A percentile compares a stretch with the other conserved stretches of the same genome.
phyloP scores from a whole-genome alignment of 2,329 filamentous ascomycete species.

The Penicillium sp. region DNA sequence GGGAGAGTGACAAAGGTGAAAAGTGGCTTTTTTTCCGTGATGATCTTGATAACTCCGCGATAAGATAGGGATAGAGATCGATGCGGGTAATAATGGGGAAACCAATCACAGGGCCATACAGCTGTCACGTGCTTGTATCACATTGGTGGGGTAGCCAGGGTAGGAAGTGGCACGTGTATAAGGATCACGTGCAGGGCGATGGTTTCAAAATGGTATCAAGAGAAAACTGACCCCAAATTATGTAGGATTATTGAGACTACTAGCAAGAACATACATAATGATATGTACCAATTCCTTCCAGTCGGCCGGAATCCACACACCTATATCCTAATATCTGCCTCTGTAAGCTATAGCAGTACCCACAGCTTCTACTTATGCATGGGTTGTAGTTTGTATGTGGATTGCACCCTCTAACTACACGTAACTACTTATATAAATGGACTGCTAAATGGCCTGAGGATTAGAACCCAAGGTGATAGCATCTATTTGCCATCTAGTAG shows the following conservation, averaged over 20 bases:
- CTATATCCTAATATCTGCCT: background rate
- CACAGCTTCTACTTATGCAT: background rate
- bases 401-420: background rate
- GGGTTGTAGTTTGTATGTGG: background rate
- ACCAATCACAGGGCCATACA: background rate
- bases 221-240: background rate
- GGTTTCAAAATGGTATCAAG: background rate
- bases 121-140: rapidly evolving
- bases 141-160: background rate
- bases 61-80: background rate
- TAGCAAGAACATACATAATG: background rate
- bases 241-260: background rate
- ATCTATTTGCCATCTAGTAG: too few species aligned
- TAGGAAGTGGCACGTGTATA: background rate
- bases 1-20: background rate
- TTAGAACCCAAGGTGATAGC: too few species aligned
- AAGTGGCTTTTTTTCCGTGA: conserved; percentile 5
- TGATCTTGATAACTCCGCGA: conserved; percentile 1
- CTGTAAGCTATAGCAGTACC: background rate
- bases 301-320: background rate
- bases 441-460: too few species aligned
- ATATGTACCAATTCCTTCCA: background rate
- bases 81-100: background rate
- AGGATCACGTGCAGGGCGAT: background rate
- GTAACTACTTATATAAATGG: too few species aligned